Base-by-base conservation (phyloP, 2,329 filamentous ascomycete species). In the Trichoderma simmonsii region DNA sequence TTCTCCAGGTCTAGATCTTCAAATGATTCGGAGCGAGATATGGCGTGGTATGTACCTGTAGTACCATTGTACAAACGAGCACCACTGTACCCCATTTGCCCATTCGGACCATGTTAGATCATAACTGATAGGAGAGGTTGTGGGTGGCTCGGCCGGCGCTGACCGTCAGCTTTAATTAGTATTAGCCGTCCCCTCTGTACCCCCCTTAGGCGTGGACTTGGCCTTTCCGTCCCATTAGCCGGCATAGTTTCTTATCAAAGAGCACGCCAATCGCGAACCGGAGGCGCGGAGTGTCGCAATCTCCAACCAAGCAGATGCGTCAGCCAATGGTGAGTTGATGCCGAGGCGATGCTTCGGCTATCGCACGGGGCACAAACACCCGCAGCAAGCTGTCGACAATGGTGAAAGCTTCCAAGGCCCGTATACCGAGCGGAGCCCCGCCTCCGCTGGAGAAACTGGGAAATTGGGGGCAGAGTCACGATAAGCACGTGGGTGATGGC, bases 261-360 rank as follows among this genome's bases (percentile, higher is more conserved):
- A 26, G 36, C 43, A 34, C n/a, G 6, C 43, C 62, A 54, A 65
- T 56, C 62, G 62, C 62, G 28, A 26, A 54, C 66, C 63, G 48
- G 48, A 66, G 48, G 43, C 43, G 43, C 48, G 43, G n/a, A 34
- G 66, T 26, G 56, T 54, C n/a, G 36, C 57, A 54, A 69, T 69
- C 57, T 51, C 39, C 28, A 59, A 48, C 34, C 39, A 64, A 43
- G 30, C 64, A 62, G 7, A 24, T n/a, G 26, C 34, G 32, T 39
- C n/a, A 48, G 32, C 64, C 51, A 57, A 43, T 68, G 26, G 24
- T 54, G 43, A 21, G 43, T 30, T 65, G 15, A 24, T 34, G 70
- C 70, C 70, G 64, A 68, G 64, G 63, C 64, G 54, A 32, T n/a
- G 43, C 43, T n/a, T 63, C 63, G 70, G 70, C 70, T 68, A 72